A percentile compares a stretch with the other conserved stretches of the same genome.
These are phyloP conservation scores for Sugiyamaella lignohabitans DNA, from an alignment of 805 yeast species.

Conservation along the genomic window DNA sequence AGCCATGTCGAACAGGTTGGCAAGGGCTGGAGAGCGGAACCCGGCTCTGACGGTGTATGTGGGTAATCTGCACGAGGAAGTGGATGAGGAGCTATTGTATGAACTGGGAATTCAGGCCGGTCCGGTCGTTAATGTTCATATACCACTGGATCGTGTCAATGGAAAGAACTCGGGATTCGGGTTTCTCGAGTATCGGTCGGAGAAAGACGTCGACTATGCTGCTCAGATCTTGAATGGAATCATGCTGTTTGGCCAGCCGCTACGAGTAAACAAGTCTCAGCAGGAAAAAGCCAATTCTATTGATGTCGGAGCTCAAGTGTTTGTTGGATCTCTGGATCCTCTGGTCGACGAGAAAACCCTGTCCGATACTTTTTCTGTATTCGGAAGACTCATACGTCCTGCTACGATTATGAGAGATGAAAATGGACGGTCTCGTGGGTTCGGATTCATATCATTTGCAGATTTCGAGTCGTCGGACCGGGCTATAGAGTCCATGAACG, in stretches of 20 bases:
- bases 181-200: constrained; percentile 62
- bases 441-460: constrained; percentile 60
- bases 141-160: constrained; percentile 74
- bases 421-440: constrained; percentile 48
- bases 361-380: constrained; percentile 51
- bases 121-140: constrained; percentile 59
- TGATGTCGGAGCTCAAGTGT: constrained; percentile 60
- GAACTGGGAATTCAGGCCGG: constrained; percentile 84
- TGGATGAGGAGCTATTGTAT: constrained; percentile 61
- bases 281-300: constrained; percentile 23
- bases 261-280: constrained; percentile 48
- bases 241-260: constrained; percentile 51
- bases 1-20: neutral
- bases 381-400: constrained; percentile 53
- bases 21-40: constrained; percentile 43
- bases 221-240: constrained; percentile 53
- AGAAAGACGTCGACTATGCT: constrained; percentile 65
- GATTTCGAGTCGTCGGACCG: constrained; percentile 62
- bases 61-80: constrained; percentile 76
- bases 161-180: constrained; percentile 81
- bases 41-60: constrained; percentile 64
- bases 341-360: constrained; percentile 57
- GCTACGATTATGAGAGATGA: constrained; percentile 49
- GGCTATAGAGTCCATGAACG: constrained; percentile 65
- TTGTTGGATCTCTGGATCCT: constrained; percentile 62